Evolutionary conservation across 2,329 filamentous ascomycete species (phyloP).

Genomic region (Sporothrix globosa): DNA sequence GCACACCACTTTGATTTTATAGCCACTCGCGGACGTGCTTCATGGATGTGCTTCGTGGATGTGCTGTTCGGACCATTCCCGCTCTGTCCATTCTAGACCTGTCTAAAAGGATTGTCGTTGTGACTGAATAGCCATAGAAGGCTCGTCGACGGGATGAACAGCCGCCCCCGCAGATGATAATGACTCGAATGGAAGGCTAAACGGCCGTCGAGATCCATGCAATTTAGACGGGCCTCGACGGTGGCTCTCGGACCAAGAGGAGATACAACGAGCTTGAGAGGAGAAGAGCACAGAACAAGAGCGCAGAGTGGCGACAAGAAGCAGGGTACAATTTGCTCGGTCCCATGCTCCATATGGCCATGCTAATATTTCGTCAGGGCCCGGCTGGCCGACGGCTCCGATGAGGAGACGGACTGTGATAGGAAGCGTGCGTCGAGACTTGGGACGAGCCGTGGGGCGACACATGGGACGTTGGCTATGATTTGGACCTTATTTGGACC

Average conservation of each 20-base stretch:
- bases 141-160: not conserved
- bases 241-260: not conserved
- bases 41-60: too few relatives aligned
- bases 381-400: conserved; percentile 8
- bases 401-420: not conserved
- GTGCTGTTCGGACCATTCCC: too few relatives aligned
- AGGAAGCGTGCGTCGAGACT: too few relatives aligned
- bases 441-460: not conserved
- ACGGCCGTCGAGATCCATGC: not conserved
- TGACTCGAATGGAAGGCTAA: not conserved
- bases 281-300: not conserved
- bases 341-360: not conserved
- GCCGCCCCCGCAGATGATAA: conserved; percentile 6
- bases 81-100: too few relatives aligned
- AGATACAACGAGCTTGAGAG: not conserved
- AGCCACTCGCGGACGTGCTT: not conserved
- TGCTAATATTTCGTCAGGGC: not conserved
- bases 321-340: too few relatives aligned
- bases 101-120: too few relatives aligned
- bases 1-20: conserved; percentile 14
- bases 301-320: too few relatives aligned
- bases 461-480: not conserved
- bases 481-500: not conserved
- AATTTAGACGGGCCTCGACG: conserved; percentile 9
- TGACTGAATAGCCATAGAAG: not conserved